These are phyloP conservation scores for Ciborinia camelliae DNA, from an alignment of 2,329 filamentous ascomycete species.

Conservation along the genomic window DNA sequence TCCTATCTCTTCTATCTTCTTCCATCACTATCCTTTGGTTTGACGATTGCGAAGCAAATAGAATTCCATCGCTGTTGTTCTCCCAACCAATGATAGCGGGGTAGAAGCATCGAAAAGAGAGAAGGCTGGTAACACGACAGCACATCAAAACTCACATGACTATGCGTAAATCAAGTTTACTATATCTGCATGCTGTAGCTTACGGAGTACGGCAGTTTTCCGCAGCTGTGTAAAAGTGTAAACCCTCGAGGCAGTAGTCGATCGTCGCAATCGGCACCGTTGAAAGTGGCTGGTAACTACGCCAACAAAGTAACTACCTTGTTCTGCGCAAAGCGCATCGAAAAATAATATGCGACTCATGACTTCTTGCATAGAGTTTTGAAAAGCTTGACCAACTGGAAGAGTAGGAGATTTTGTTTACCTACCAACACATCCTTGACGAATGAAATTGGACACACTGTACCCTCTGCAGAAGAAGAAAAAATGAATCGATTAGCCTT, in stretches of 20 bases:
- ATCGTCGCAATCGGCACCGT: slow-evolving; percentile 10
- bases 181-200: background rate
- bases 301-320: slow-evolving; percentile 6
- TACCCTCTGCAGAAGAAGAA: slow-evolving; percentile 62
- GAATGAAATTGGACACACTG: slow-evolving; percentile 79
- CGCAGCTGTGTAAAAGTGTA: background rate
- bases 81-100: slow-evolving; percentile 16
- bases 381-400: slow-evolving; percentile 3
- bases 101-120: slow-evolving; percentile 5
- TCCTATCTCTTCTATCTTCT: background rate
- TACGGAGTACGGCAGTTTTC: background rate
- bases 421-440: slow-evolving; percentile 76
- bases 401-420: background rate
- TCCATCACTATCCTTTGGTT: background rate
- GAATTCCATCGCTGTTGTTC: slow-evolving; percentile 1
- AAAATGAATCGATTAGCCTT: slow-evolving; percentile 12
- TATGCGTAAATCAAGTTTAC: slow-evolving; percentile 12
- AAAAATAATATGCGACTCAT: slow-evolving; percentile 9
- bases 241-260: background rate
- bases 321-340: slow-evolving; percentile 6
- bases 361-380: slow-evolving; percentile 14
- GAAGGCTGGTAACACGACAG: slow-evolving; percentile 17
- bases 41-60: background rate
- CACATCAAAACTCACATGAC: slow-evolving; percentile 17
- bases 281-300: slow-evolving; percentile 16